These are phyloP conservation scores for Ophiosphaerella herpotricha DNA, from an alignment of 2,329 filamentous ascomycete species.

Conservation along the genomic window DNA sequence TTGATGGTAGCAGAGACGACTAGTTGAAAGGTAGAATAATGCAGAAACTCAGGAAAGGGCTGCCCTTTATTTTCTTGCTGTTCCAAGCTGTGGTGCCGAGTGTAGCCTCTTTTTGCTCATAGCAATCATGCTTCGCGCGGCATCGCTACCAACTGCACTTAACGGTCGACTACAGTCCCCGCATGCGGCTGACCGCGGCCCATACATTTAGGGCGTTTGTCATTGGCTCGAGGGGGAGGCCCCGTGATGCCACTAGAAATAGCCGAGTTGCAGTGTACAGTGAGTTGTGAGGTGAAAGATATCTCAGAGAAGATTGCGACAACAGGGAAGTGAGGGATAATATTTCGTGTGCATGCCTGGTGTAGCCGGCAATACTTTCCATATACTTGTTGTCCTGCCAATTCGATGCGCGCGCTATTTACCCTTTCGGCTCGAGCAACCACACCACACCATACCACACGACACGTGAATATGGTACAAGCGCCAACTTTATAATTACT, in stretches of 20 bases:
- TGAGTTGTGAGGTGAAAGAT: background rate
- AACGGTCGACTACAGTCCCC: constrained; percentile 9
- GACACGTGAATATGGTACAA: no score
- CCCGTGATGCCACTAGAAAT: constrained; percentile 12
- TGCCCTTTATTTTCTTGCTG: constrained; percentile 26
- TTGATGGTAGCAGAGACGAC: constrained; percentile 7
- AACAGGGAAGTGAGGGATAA: background rate
- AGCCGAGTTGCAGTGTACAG: constrained; percentile 2
- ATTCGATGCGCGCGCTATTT: constrained; percentile 21
- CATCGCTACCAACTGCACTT: constrained; percentile 25
- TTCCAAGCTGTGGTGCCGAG: constrained; percentile 26
- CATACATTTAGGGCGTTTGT: constrained; percentile 19
- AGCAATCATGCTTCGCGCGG: constrained; percentile 17
- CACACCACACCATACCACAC: constrained; percentile 5
- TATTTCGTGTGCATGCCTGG: background rate
- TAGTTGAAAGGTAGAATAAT: constrained; percentile 4
- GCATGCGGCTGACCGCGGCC: constrained; percentile 28
- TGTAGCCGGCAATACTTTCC: constrained; percentile 23
- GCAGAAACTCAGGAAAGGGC: constrained; percentile 4
- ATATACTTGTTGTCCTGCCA: constrained; percentile 10
- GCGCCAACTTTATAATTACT: no score
- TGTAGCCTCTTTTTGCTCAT: constrained; percentile 31
- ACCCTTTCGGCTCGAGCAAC: constrained; percentile 15
- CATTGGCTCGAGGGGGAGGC: constrained; percentile 23
- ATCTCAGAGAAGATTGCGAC: background rate